Evolutionary conservation across 352 stramenopile genomes (phyloP).

Genomic region (Phytophthora pinifolia): DNA sequence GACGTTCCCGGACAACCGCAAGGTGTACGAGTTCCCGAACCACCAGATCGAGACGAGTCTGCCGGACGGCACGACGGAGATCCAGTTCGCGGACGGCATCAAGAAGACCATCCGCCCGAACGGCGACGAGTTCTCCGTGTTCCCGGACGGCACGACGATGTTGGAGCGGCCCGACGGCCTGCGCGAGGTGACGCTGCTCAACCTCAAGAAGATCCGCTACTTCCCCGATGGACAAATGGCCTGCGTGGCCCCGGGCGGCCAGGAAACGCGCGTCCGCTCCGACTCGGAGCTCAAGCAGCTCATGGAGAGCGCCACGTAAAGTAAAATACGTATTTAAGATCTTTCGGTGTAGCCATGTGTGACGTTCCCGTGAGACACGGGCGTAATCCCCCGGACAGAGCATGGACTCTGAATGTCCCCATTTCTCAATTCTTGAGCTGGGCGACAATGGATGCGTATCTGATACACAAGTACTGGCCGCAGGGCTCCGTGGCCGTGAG

Average conservation of each 20-base stretch:
- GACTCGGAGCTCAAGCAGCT: slow-evolving; percentile 63
- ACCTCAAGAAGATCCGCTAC: slow-evolving; percentile 70
- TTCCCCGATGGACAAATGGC: slow-evolving; percentile 74
- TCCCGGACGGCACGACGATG: slow-evolving; percentile 85
- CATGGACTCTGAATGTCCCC: slow-evolving; percentile 12
- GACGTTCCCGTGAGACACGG: no score
- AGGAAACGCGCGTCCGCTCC: slow-evolving; percentile 60
- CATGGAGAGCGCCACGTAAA: slow-evolving; percentile 40
- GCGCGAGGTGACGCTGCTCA: slow-evolving; percentile 78
- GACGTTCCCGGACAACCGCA: slow-evolving; percentile 91
- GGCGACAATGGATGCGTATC: slow-evolving; percentile 23
- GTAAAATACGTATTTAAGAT: slow-evolving; percentile 27
- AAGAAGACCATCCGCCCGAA: slow-evolving; percentile 83
- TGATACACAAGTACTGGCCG: slow-evolving; percentile 28
- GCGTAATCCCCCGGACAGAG: slow-evolving; percentile 4
- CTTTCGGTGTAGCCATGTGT: not conserved
- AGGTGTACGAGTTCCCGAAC: slow-evolving; percentile 97
- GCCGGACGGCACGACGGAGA: slow-evolving; percentile 92
- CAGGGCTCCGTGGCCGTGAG: slow-evolving; percentile 28
- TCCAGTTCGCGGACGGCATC: slow-evolving; percentile 94
- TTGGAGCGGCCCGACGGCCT: slow-evolving; percentile 68
- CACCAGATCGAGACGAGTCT: slow-evolving; percentile 94
- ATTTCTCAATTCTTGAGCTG: slow-evolving; percentile 6
- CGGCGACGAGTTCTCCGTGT: slow-evolving; percentile 79
- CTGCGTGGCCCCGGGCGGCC: slow-evolving; percentile 42